Evolutionary conservation across 306 rosid genomes (phyloP).

Genomic region (Neltuma alba): DNA sequence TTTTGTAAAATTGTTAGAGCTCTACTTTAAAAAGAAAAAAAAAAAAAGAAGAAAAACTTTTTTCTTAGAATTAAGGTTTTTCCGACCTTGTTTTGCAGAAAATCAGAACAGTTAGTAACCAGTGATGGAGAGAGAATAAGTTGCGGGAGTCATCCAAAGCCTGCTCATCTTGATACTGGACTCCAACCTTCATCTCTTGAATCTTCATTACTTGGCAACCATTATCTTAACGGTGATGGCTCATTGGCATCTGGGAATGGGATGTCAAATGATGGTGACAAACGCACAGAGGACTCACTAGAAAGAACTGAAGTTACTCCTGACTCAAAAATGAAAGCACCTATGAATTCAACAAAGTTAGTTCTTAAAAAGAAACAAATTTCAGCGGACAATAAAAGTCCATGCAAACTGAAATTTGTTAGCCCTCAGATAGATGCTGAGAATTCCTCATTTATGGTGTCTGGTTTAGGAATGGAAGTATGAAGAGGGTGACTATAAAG

Average conservation of each 20-base stretch:
- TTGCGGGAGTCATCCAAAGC: constrained; percentile 36
- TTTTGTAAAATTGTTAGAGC: constrained; percentile 18
- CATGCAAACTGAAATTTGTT: constrained; percentile 47
- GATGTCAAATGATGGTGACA: constrained; percentile 37
- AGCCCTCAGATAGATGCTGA: constrained; percentile 41
- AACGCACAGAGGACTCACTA: constrained; percentile 31
- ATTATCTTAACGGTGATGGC: constrained; percentile 32
- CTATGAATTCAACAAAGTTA: constrained; percentile 53
- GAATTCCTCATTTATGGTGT: constrained; percentile 41
- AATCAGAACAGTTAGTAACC: constrained; percentile 39
- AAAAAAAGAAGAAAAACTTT: too few species aligned
- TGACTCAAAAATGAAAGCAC: constrained; percentile 55
- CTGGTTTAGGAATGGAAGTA: constrained; percentile 36
- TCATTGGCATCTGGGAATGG: constrained; percentile 39
- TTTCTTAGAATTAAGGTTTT: constrained; percentile 24
- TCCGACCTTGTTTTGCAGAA: constrained; percentile 50
- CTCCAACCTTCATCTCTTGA: constrained; percentile 40
- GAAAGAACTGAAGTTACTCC: constrained; percentile 42
- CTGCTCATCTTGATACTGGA: constrained; percentile 36
- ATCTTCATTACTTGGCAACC: constrained; percentile 32
- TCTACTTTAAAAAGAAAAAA: too few species aligned
- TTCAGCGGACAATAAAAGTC: constrained; percentile 37
- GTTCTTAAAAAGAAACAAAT: constrained; percentile 53
- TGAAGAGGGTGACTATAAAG: constrained; percentile 44
- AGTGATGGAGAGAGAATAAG: constrained; percentile 32